These are phyloP conservation scores for Cladosporium sp. DNA, from an alignment of 2,329 filamentous ascomycete species.

Conservation along the genomic window DNA sequence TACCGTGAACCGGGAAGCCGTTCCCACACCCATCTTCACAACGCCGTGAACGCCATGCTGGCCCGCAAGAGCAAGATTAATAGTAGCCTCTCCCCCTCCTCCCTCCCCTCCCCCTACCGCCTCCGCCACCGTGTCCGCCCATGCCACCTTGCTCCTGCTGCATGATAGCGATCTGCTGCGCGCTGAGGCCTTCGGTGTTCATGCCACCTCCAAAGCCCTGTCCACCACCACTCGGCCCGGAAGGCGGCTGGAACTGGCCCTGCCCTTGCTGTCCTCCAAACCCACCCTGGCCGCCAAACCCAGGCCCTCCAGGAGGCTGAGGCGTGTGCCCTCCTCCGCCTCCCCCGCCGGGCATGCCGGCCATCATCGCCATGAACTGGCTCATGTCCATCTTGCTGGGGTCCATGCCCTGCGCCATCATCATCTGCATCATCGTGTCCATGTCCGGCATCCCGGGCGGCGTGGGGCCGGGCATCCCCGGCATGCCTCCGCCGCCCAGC, in stretches of 20 bases:
- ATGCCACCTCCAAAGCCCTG: slow-evolving; percentile 2
- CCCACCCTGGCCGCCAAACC: slow-evolving; percentile 16
- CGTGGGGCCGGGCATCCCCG: slow-evolving; percentile 35
- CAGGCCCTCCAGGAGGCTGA: slow-evolving; percentile 18
- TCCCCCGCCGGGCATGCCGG: slow-evolving; percentile 35
- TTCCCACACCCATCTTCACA: not conserved
- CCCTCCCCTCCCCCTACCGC: slow-evolving; percentile 26
- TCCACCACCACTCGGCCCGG: slow-evolving; percentile 3
- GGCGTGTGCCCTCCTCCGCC: slow-evolving; percentile 11
- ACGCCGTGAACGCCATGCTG: slow-evolving; percentile 8
- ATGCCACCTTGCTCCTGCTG: slow-evolving; percentile 24
- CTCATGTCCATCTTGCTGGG: slow-evolving; percentile 51
- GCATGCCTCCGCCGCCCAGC: slow-evolving; percentile 41
- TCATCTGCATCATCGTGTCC: slow-evolving; percentile 56
- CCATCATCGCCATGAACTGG: slow-evolving; percentile 51
- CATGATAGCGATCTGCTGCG: slow-evolving; percentile 34
- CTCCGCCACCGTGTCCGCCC: slow-evolving; percentile 21
- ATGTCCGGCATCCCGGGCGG: slow-evolving; percentile 43
- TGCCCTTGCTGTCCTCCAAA: slow-evolving; percentile 9
- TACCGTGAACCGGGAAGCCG: slow-evolving; percentile 3
- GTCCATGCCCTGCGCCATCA: slow-evolving; percentile 51
- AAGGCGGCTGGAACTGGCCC: slow-evolving; percentile 9
- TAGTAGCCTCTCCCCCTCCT: slow-evolving; percentile 17
- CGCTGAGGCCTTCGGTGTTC: slow-evolving; percentile 30
- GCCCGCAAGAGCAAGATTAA: not conserved